Evolutionary conservation across 495 filamentous ascomycete species (phyloP), one percentile per base, ranked within the genome.

Genomic region (Aeminium ludgeri): DNA sequence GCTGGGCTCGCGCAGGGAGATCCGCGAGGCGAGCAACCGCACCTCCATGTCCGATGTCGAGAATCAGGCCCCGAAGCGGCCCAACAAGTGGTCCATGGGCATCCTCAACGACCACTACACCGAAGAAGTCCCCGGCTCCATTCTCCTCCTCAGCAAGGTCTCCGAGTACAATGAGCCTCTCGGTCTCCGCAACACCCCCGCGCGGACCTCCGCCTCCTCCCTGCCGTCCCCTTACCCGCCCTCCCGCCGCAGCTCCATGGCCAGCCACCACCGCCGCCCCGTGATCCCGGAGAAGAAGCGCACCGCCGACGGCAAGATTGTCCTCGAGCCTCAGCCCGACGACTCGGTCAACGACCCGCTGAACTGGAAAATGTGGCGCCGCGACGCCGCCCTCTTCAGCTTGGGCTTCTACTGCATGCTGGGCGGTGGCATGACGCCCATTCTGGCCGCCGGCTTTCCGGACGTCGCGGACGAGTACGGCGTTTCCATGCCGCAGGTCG

Each of bases 331-430:
- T 0, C 89, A 96, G 53, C 89, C 89, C 1, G 86, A 95, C 32
- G 83, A 93, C 29, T 83, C 82, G 0, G 62, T 67, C 19, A 93
- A 97, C 46, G 89, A 97, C 51, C 89, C 89, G 0, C 59, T 97
- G 32, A 97, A 97, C 51, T 97, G 89, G 89, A 74, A 82, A 1
- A 59, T 66, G 1, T 84, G 81, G 80, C 72, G 84, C 25, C 65
- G 89, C 59, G 84, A 95, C 63, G 54, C 70, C 23, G 83, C 89
- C 0, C 58, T 97, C 48, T 45, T 93, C 5, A 89, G 80, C 0
- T 63, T 97, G 10, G 86, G 89, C 0, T 78, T 92, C 50, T 93
- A 91, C 57, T 92, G 82, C 53, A 74, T 94, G 69, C 65, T 95
- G 41, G 87, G 87, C 40, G 87, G 89, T 13, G 87, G 87, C 27